Base-by-base conservation (phyloP, 805 yeast species). In the Nakazawaea ernobii region DNA sequence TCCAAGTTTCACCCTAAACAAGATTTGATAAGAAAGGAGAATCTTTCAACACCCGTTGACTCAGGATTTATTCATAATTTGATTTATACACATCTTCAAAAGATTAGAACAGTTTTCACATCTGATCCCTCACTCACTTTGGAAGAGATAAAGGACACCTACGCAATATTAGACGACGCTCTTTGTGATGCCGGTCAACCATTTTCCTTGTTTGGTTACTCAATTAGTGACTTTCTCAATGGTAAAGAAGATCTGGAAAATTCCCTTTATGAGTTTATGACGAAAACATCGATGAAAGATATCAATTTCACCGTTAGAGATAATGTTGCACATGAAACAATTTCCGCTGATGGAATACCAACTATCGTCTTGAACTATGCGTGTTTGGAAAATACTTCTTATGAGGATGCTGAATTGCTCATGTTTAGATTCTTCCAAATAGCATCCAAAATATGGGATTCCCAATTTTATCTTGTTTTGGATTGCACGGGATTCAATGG, bases 301-400 rank as follows among this genome's bases (percentile, higher is more conserved):
- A 63, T 74, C 9, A 76, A 74, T 4, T 52, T 59, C n/a, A 60
- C 71, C 6, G 57, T 67, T 77, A 76, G 13, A 40, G 55, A 64
- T 11, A 67, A 72, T 0, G 66, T 82, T 33, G 71, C 86, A 9
- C 80, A 77, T 44, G 88, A 80, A 52, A 79, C 86, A 1, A 77
- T 84, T 13, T 79, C 84, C 33, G 70, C 75, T 35, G 95, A 86
- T 58, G 95, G 95, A 11, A 64, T 79, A 0, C 95, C 94, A 1
- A 72, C 82, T 17, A 66, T 86, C 27, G 79, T 84, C 3, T 55
- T 84, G 26, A 75, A 78, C 38, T 70, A 73, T 52, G 56, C 59
- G 7, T 62, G 72, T 15, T 67, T 77, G 35, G 52, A 59, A 35
- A 58, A 59, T 29, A 57, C 68, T 6, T 61, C 59, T 10, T 62